Base-by-base conservation (phyloP, 352 stramenopile genomes). In the Phytopythium delawarense region DNA sequence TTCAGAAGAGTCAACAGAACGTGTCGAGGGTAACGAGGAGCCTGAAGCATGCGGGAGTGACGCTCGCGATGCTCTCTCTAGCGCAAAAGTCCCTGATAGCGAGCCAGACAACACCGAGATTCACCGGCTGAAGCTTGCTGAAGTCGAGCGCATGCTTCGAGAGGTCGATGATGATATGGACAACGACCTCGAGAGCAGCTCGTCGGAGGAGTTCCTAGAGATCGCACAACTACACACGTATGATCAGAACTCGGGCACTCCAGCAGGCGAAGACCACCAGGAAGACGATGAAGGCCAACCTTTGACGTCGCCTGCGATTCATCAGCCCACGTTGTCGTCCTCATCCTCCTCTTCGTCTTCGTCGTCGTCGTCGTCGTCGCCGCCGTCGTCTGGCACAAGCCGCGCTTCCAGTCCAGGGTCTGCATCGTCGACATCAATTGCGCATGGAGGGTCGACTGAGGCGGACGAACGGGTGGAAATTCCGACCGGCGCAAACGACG, bases 121-220 rank as follows among this genome's bases (percentile, higher is more conserved):
- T 20, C 66, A 77, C 21, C 62, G 63, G 35, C 54, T 65, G 61
- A 59, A 62, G 39, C 44, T 75, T 23, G 64, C 65, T 16, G 60
- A 69, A 2, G 59, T 64, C 25, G 64, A 64, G 39, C 67, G 66
- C 23, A 40, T 68, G 45, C 37, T 78, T 21, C 61, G 49, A 18
- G 66, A 66, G 59, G 39, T 79, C 3, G 67, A 64, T 21, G 55
- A 58, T 18, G 55, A 59, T 16, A 54, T 62, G 39, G 62, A 64
- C 37, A 39, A 67, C 51, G 67, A 66, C 12, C 23, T 66, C 23
- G 66, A 70, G 18, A 82, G 71, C n/a, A 65, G 67, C 18, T 70
- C 61, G 13, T 82, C 71, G 0, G 62, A 65, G n/a, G 74, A 78
- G 25, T 66, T 79, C 34, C 34, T 82, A 20, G 64, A 76, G 16